Conservation (phyloP, 1,139 yeast genomes). For the Wickerhamomyces sp. region DNA sequence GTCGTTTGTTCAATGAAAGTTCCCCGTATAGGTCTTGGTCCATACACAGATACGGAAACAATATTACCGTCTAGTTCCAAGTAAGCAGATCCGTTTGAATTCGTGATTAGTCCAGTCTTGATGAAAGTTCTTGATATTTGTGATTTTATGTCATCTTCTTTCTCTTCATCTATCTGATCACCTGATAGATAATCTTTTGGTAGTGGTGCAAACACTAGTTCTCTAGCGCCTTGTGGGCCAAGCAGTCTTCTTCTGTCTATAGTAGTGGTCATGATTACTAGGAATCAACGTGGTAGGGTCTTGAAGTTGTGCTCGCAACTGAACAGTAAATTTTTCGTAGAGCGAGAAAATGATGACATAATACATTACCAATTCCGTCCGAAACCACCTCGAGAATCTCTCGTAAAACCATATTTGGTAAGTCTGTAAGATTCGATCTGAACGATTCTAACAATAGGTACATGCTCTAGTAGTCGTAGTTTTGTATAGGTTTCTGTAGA, state of each 20-base stretch:
- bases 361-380: too few species aligned
- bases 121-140: conserved; percentile 33
- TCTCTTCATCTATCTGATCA: conserved; percentile 1
- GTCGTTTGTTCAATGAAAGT: conserved; percentile 67
- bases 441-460: too few species aligned
- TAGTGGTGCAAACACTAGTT: conserved; percentile 37
- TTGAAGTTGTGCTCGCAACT: too few species aligned
- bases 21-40: conserved; percentile 84
- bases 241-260: conserved; percentile 67
- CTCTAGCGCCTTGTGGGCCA: conserved; percentile 59
- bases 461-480: not conserved
- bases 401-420: too few species aligned
- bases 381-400: too few species aligned
- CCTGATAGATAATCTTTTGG: conserved; percentile 9
- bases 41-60: conserved; percentile 67
- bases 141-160: conserved; percentile 11
- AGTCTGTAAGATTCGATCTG: too few species aligned
- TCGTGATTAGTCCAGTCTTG: conserved; percentile 59
- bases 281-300: too few species aligned
- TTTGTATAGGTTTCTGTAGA: too few species aligned
- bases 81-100: conserved; percentile 82
- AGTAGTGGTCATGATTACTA: conserved; percentile 12
- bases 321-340: not conserved
- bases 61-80: conserved; percentile 58
- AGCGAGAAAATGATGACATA: too few species aligned